Conservation (phyloP, 495 filamentous ascomycete species). For the Talaromyces liani region DNA sequence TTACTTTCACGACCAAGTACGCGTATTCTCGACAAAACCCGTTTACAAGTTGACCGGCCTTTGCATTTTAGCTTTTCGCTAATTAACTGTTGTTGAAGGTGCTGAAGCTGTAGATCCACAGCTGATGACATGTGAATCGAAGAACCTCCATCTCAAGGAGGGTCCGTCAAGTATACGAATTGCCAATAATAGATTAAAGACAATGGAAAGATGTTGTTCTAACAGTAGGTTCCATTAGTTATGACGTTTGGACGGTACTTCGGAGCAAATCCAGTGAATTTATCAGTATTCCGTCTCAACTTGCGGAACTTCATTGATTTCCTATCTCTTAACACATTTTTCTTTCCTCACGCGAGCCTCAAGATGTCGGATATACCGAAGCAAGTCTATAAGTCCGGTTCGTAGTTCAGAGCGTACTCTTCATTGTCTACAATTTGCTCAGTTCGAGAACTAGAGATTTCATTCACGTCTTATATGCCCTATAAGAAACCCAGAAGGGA, state of each 20-base stretch:
- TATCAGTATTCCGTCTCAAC: background rate
- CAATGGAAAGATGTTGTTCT: background rate
- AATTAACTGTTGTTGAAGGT: background rate
- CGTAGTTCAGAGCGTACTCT: background rate
- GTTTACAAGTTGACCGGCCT: background rate
- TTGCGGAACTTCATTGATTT: background rate
- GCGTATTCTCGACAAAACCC: background rate
- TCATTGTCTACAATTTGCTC: background rate
- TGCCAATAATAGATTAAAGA: background rate
- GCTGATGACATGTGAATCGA: background rate
- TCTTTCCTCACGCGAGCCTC: background rate
- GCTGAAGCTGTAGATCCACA: background rate
- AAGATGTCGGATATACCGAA: background rate
- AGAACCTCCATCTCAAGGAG: background rate
- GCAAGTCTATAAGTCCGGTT: background rate
- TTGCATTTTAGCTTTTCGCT: background rate
- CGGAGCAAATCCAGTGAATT: background rate
- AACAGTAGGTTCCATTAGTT: background rate
- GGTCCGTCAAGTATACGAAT: background rate
- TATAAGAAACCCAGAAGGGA: background rate
- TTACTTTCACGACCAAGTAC: background rate
- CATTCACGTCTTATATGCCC: background rate
- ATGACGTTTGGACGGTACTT: background rate
- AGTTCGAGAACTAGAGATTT: background rate
- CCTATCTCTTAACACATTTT: background rate